Base-by-base conservation (phyloP, 2,329 filamentous ascomycete species). In the Venturia effusa region DNA sequence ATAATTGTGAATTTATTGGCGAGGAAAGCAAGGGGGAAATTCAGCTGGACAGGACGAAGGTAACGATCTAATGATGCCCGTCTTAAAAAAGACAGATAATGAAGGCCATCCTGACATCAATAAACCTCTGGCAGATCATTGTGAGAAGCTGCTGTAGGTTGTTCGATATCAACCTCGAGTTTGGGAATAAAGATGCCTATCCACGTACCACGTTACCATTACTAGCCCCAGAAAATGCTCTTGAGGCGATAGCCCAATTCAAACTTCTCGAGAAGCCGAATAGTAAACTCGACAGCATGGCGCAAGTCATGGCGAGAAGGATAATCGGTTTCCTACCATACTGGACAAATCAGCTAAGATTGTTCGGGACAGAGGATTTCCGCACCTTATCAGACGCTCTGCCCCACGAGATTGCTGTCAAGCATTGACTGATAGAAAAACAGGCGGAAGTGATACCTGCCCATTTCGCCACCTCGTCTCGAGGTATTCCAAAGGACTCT, bases 391-490 rank as follows among this genome's bases (percentile, higher is more conserved):
- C 92, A 0, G 90, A 94, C 4, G 95, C 79, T 15, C 83, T 82
- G 62, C 92, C 92, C 92, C 92, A 97, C 72, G 88, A 89, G 83
- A 96, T 89, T 69, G 90, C 90, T 71, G 92, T 94, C 68, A 88
- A 72, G 70, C 88, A 88, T 79, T 97, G 75, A 61, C 90, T 67
- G 86, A 88, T 66, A 92, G 83, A 67, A 88, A 88, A 77, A 92
- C 95, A 69, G 70, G 91, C 87, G 15, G 91, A 93, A 69, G 96
- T 92, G 74, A 96, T 85, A 61, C 92, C 93, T 39, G 92, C 89
- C 76, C 95, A 96, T 77, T 72, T 71, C 22, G 74, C 75, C 61
- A 77, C 75, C 45, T 76, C 74, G 61, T 75, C 74, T 59, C 74
- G 66, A 19, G 73, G 71, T 3, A 77, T 68, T 34, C 72, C 72